Evolutionary conservation across 192 early-diverging fungal species (phyloP), one percentile per base, ranked within the genome.

Genomic region (Coemansia sp.): DNA sequence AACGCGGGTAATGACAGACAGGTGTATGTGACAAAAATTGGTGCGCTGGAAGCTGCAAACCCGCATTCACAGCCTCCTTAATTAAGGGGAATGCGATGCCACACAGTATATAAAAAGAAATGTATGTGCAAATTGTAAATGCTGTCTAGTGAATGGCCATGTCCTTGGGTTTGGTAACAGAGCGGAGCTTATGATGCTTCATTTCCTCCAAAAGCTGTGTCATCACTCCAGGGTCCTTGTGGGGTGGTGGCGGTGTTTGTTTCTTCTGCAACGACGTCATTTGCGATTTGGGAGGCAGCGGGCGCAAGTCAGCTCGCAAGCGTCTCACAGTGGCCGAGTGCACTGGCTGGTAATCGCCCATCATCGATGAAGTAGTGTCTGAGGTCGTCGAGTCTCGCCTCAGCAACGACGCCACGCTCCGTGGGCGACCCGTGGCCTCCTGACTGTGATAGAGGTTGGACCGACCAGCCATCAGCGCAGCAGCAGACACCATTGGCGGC

Each of bases 171-270:
- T 82, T 82, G n/a, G 63, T 65, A 3, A 77, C 72, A 18, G 72
- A 4, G 1, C 81, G 76, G 40, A 84, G 74, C 42, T 67, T 72
- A 61, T 84, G 81, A 16, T 75, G 69, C 49, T 74, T 78, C 81
- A 84, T 84, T 47, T 84, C 81, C 24, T 72, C 66, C 60, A 84
- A 65, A 12, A 84, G 67, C 74, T 76, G 65, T 16, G 77, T 41
- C 81, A 84, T 84, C 1, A 84, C 76, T 12, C 71, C 68, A n/a
- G 81, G 77, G 49, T 84, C 77, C 65, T 73, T 78, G 66, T 84
- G 76, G 18, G 67, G 69, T 24, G 66, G 67, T 3, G 43, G 47
- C n/a, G 62, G 59, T 5, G 54, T 12, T 13, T 12, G 54, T 15
- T 57, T 27, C 27, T 18, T 64, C 29, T 59, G 67, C 29, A 27